Base-by-base conservation (phyloP, 2,329 filamentous ascomycete species). In the Aspergillus pseudoviridinutans region DNA sequence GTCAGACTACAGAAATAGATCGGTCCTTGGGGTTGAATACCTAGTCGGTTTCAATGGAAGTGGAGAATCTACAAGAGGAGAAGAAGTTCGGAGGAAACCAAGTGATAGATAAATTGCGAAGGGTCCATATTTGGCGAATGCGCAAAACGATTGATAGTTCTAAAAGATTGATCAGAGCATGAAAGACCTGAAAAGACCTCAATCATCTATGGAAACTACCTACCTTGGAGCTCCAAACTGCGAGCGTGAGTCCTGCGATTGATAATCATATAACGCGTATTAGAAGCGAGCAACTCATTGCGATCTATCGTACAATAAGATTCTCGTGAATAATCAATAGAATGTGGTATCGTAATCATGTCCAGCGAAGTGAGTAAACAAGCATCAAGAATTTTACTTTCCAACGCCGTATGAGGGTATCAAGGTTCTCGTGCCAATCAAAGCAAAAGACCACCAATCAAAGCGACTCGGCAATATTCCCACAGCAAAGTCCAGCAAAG, bases 341-440 rank as follows among this genome's bases (percentile, higher is more conserved):
- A 35, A 55, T 44, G 50, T 50, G 42, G 24, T 35, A 49, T 49
- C 41, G 28, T 28, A 29, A 46, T 41, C 38, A 17, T 29, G 20
- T 20, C 35, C 54, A 49, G 47, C 47, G 41, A 56, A 57, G 49
- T 57, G 54, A 52, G 59, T 56, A 54, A 42, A 44, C 28, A 46
- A 51, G 50, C 46, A 53, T 44, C 38, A 54, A 53, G 42, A 17
- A 24, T 47, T 7, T 27, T 12, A 47, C 44, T 9, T 4, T 4
- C 24, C n/a, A 44, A 42, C 47, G 44, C 44, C n/a, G 35, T 41
- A 49, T 29, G 35, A 17, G 55, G 58, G 54, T 59, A 57, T 59
- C 42, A 57, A 27, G 41, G 42, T 20, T 46, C 20, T 22, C 42
- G 22, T 24, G 24, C 50, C 25, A 44, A 51, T 52, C 57, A 58